These are phyloP conservation scores for Phytophthora europaea DNA, from an alignment of 352 stramenopile genomes.

Conservation along the genomic window DNA sequence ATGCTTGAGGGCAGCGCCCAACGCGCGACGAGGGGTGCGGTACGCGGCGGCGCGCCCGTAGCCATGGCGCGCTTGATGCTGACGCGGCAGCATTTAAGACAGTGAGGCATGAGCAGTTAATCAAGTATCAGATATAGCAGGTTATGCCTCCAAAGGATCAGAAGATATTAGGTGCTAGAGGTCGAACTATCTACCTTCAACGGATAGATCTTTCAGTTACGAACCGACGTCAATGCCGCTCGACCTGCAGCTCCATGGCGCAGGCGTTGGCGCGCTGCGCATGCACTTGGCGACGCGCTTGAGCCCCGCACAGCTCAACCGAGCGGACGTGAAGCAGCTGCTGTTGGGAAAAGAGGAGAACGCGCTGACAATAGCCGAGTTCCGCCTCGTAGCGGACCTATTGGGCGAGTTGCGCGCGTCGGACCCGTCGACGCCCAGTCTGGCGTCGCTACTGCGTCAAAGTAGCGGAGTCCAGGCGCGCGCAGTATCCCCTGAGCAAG, in stretches of 20 bases:
- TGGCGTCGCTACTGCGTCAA: conserved; percentile 38
- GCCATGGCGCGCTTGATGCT: conserved; percentile 4
- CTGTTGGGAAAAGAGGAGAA: conserved; percentile 17
- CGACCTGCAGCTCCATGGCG: conserved; percentile 36
- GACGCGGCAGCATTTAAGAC: conserved; percentile 44
- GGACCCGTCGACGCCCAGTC: conserved; percentile 34
- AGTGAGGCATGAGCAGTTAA: not conserved
- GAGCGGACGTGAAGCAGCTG: conserved; percentile 28
- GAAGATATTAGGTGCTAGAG: not conserved
- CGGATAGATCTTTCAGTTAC: conserved; percentile 9
- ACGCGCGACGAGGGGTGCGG: conserved; percentile 1
- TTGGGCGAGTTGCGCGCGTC: conserved; percentile 29
- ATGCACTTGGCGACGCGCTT: conserved; percentile 43
- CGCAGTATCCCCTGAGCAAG: conserved; percentile 2
- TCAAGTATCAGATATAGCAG: not conserved
- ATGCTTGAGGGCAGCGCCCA: not conserved
- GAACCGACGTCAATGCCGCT: conserved; percentile 17
- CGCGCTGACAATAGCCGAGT: conserved; percentile 26
- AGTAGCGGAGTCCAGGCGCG: conserved; percentile 15
- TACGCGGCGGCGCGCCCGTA: not conserved
- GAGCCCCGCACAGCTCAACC: conserved; percentile 6
- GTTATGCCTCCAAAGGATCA: not conserved
- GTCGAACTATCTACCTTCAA: not conserved
- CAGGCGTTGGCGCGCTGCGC: conserved; percentile 31
- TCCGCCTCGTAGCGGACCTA: conserved; percentile 35